phyloP scores from a whole-genome alignment of 2,329 filamentous ascomycete species.

The Fusarium azukiicola region DNA sequence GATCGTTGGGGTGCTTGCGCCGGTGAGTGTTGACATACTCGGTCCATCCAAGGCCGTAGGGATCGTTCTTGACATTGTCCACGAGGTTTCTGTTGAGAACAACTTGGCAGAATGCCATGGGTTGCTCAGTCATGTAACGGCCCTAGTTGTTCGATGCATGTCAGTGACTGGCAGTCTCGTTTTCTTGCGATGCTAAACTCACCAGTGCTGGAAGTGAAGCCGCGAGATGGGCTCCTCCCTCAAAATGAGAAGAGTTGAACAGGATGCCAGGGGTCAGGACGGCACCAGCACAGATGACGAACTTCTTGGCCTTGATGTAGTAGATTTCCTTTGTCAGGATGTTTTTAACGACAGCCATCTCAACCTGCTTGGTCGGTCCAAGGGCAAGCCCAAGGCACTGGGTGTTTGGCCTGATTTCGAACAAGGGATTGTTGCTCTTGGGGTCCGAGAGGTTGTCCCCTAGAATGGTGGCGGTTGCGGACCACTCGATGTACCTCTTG shows the following conservation, averaged over 20 bases:
- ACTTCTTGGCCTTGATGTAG: slow-evolving; percentile 6
- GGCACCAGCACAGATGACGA: slow-evolving; percentile 18
- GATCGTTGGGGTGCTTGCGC: neutral
- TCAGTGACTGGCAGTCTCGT: neutral
- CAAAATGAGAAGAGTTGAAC: neutral
- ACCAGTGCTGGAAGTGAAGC: slow-evolving; percentile 9
- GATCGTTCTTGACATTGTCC: neutral
- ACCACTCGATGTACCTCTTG: slow-evolving; percentile 17
- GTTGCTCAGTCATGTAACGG: slow-evolving; percentile 26
- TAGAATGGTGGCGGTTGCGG: slow-evolving; percentile 28
- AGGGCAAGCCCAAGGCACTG: slow-evolving; percentile 17
- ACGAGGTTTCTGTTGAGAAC: slow-evolving; percentile 5
- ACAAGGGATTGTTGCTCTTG: neutral
- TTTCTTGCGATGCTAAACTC: neutral
- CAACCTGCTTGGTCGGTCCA: neutral
- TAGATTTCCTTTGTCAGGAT: neutral
- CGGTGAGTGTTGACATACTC: neutral
- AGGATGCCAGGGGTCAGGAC: slow-evolving; percentile 22
- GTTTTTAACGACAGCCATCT: neutral
- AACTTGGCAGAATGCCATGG: slow-evolving; percentile 22
- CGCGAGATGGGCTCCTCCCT: neutral
- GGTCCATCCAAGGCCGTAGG: neutral
- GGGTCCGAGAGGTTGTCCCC: neutral
- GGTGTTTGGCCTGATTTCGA: slow-evolving; percentile 15
- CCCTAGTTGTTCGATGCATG: neutral